Percentiles rank a stretch among this genome's conserved stretches.
phyloP scores from a whole-genome alignment of 148 eudicot species.

The Rhododendron vialii region DNA sequence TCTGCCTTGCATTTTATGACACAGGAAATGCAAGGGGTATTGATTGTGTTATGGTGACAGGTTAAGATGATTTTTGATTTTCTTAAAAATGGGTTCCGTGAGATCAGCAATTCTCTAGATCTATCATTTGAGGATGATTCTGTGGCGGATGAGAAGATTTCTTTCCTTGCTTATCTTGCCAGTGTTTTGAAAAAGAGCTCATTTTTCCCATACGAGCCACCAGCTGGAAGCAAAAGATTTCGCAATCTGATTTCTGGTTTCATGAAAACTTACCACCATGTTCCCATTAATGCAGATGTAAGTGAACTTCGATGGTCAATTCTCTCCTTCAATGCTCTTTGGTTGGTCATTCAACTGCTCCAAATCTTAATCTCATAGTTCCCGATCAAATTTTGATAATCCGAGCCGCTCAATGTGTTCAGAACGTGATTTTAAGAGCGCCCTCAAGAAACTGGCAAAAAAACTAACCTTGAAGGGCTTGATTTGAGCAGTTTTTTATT shows the following conservation, averaged over 20 bases:
- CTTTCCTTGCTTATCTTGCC: conserved; percentile 92
- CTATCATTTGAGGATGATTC: conserved; percentile 86
- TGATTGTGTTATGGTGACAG: conserved; percentile 38
- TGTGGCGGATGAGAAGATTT: conserved; percentile 96
- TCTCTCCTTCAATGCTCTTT: background rate
- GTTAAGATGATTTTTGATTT: conserved; percentile 89
- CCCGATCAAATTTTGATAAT: no score
- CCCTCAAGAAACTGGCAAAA: no score
- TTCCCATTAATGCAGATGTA: conserved; percentile 82
- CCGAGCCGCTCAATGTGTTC: no score
- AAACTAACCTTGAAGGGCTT: no score
- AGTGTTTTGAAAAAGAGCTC: conserved; percentile 59
- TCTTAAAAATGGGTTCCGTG: conserved; percentile 75
- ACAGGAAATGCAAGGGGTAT: conserved; percentile 3
- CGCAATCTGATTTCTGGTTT: conserved; percentile 84
- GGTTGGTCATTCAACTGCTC: background rate
- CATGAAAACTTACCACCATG: conserved; percentile 81
- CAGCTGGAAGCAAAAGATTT: conserved; percentile 80
- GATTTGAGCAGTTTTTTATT: no score
- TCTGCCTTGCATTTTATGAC: background rate
- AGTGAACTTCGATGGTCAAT: conserved; percentile 6
- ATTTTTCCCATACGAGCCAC: conserved; percentile 73
- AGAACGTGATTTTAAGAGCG: no score
- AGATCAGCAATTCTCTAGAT: conserved; percentile 88
- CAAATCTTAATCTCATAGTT: background rate